These are phyloP conservation scores for Funneliformis geosporum DNA, from an alignment of 192 early-diverging fungal genomes.

Conservation along the genomic window DNA sequence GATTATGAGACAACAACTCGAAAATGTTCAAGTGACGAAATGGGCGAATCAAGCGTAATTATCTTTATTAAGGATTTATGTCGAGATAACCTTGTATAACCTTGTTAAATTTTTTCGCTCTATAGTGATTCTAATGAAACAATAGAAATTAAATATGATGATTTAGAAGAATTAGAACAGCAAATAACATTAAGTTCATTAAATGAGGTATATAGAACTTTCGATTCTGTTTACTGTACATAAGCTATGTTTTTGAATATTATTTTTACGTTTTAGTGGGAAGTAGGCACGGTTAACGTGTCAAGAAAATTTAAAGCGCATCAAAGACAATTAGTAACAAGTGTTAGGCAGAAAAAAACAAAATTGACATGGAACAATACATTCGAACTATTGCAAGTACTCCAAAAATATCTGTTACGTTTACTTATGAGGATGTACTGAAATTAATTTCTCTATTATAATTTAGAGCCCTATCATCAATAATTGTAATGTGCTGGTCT, in stretches of 20 bases:
- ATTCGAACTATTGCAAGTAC: constrained; percentile 26
- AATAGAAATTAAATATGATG: constrained; percentile 13
- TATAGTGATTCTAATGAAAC: constrained; percentile 1
- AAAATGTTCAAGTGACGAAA: constrained; percentile 20
- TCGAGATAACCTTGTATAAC: not conserved
- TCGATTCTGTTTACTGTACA: constrained; percentile 16
- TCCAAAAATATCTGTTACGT: constrained; percentile 7
- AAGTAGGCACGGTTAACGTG: not conserved
- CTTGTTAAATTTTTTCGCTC: not conserved
- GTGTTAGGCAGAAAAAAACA: not conserved
- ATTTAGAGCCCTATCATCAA: constrained; percentile 24
- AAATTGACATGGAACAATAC: constrained; percentile 30
- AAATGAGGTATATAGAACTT: constrained; percentile 22
- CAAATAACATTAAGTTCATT: not conserved
- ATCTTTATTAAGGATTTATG: constrained; percentile 3
- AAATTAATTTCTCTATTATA: constrained; percentile 13
- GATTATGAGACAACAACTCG: constrained; percentile 2
- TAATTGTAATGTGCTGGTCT: constrained; percentile 26
- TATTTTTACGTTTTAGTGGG: constrained; percentile 12
- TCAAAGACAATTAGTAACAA: constrained; percentile 16
- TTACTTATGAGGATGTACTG: constrained; percentile 4
- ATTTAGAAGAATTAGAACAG: constrained; percentile 23
- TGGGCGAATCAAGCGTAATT: constrained; percentile 14
- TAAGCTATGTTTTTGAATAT: not conserved
- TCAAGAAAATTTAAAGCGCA: constrained; percentile 17